Evolutionary conservation across 2,329 filamentous ascomycete species (phyloP).

Genomic region (Xylariales sp.): DNA sequence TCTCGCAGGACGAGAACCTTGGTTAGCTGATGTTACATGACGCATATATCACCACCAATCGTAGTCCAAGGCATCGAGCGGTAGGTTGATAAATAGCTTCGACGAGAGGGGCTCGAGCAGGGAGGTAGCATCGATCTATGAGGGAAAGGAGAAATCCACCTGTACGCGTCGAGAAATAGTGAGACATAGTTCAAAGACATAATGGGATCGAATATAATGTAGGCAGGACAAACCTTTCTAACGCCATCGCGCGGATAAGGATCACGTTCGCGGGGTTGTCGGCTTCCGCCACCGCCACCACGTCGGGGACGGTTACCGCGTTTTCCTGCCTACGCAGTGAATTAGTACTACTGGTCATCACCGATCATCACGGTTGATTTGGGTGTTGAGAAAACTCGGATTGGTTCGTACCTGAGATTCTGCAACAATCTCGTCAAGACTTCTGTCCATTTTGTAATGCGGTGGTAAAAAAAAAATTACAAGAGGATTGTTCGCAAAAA

Average conservation of each 20-base stretch:
- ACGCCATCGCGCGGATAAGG: conserved; percentile 81
- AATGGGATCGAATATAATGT: neutral
- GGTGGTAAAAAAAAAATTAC: neutral
- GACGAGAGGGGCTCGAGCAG: conserved; percentile 45
- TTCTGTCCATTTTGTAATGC: conserved; percentile 48
- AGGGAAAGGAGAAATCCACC: conserved; percentile 53
- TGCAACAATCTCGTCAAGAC: conserved; percentile 52
- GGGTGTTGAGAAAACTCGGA: neutral
- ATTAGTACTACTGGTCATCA: conserved; percentile 9
- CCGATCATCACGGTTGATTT: neutral
- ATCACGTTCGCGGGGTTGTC: conserved; percentile 54
- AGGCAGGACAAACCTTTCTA: conserved; percentile 77
- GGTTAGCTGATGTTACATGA: conserved; percentile 58
- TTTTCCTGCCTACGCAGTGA: conserved; percentile 34
- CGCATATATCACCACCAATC: conserved; percentile 53
- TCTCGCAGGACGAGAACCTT: conserved; percentile 61
- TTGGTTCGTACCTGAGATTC: conserved; percentile 48
- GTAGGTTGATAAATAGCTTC: conserved; percentile 50
- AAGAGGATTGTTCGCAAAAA: conserved; percentile 1
- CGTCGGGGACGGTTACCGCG: conserved; percentile 47
- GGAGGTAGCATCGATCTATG: conserved; percentile 45
- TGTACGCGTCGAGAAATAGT: conserved; percentile 38
- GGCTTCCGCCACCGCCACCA: conserved; percentile 41
- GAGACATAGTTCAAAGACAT: conserved; percentile 5
- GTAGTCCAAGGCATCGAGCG: conserved; percentile 52